Evolutionary conservation across 306 rosid genomes (phyloP), one percentile per base, ranked within the genome.

Genomic region (Begonia masoniana): DNA sequence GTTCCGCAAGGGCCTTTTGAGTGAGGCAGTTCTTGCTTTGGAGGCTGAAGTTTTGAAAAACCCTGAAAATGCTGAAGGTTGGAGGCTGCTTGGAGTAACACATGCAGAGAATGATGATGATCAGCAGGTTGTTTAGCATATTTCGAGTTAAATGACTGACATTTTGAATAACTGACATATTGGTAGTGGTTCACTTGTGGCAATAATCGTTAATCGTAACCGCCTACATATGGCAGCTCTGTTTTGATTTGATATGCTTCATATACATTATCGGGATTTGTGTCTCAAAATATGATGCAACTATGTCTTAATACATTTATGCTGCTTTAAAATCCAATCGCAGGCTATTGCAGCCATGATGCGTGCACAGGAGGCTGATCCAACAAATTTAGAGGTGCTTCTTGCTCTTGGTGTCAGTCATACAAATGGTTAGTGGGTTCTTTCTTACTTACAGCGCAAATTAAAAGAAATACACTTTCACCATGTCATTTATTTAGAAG

Each of bases 371-470:
- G 96, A 91, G 66, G 99, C 94, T 61, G 88, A 91, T 78, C 79
- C 99, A 51, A 75, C 93, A 77, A 83, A 86, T 68, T 73, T 86
- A 58, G 99, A 91, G 76, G 99, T 91, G 79, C 99, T 91, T 78
- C 99, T 91, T 68, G 92, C 99, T 53, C 99, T 91, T 62, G 99
- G 99, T 65, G 99, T 91, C 62, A 91, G 99, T 74, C 96, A 91
- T 74, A 91, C 99, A 54, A 91, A 91, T 73, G 99, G 99, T 91
- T 47, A 66, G 94, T 79, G 59, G 10, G 26, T 74, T 52, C 43
- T 62, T 65, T 50, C 58, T 17, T 41, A 31, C 39, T 31, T 5
- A 5, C 39, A 5, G 39, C 39, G 9, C 39, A 31, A 31, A 31
- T 31, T 31, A 31, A 7, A 31, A 31, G 9, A 31, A 31, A 31